These are phyloP conservation scores for Botrytis paeoniae DNA, from an alignment of 2,329 filamentous ascomycete genomes.

Conservation along the genomic window DNA sequence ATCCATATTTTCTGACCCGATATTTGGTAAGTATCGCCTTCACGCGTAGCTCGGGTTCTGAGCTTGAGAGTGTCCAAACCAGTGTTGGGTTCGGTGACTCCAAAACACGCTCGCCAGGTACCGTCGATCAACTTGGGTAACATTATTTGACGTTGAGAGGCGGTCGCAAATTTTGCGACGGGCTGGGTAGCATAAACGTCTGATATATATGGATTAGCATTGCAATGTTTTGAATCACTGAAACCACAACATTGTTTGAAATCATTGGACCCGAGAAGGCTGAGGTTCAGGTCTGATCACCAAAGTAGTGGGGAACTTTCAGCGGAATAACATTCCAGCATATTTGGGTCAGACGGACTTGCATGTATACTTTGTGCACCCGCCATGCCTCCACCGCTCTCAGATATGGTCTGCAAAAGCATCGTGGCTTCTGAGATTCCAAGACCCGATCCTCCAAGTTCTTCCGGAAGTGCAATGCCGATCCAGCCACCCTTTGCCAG, in stretches of 20 bases:
- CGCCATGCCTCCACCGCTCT: constrained; percentile 76
- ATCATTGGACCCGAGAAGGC: not conserved
- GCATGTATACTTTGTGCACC: constrained; percentile 61
- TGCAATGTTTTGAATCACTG: not conserved
- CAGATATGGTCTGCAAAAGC: constrained; percentile 81
- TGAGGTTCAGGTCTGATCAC: not conserved
- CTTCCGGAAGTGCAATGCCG: constrained; percentile 74
- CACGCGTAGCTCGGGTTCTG: constrained; percentile 59
- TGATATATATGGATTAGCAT: constrained; percentile 10
- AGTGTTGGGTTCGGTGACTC: constrained; percentile 79
- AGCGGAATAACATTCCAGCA: not conserved
- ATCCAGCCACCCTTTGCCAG: constrained; percentile 76
- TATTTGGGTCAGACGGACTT: constrained; percentile 35
- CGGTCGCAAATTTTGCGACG: constrained; percentile 68
- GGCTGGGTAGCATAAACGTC: constrained; percentile 73
- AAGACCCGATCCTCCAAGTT: constrained; percentile 69
- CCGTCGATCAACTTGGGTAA: constrained; percentile 71
- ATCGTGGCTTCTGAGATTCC: constrained; percentile 80
- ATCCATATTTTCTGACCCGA: constrained; percentile 89
- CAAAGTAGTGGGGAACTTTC: not conserved
- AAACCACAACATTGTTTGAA: not conserved
- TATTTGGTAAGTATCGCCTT: constrained; percentile 61
- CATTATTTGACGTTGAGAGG: constrained; percentile 59
- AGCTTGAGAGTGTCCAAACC: constrained; percentile 75
- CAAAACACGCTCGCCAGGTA: constrained; percentile 71